A percentile compares a stretch with the other conserved stretches of the same genome.
These are phyloP conservation scores for Paramecium sonneborni DNA, from an alignment of 73 alveolate species.

Conservation along the genomic window DNA sequence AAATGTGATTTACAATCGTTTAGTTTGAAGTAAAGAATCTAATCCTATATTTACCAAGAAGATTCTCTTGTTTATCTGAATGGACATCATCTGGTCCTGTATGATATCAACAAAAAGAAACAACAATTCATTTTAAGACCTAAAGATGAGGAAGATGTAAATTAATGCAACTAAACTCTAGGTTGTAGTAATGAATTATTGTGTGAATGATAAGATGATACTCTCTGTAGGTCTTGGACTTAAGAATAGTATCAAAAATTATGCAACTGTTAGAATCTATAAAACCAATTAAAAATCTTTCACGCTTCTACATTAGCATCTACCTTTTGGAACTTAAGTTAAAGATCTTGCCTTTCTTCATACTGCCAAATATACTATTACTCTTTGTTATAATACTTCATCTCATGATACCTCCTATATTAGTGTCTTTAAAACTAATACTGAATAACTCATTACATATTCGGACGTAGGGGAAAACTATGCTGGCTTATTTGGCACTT, in stretches of 20 bases:
- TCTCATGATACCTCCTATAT: not conserved
- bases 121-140: not conserved
- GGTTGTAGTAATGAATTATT: constrained; percentile 16
- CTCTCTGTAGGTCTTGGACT: not conserved
- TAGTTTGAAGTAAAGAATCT: not conserved
- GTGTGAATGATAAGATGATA: constrained; percentile 26
- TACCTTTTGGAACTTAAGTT: constrained; percentile 15
- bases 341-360: constrained; percentile 2
- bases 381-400: not conserved
- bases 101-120: constrained; percentile 15
- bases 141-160: constrained; percentile 46
- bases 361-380: constrained; percentile 19
- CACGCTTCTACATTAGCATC: constrained; percentile 37
- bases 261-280: constrained; percentile 52
- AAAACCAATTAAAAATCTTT: constrained; percentile 22
- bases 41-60: not conserved
- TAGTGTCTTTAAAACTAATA: constrained; percentile 1
- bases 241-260: constrained; percentile 25
- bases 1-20: not conserved
- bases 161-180: not conserved
- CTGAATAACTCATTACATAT: not conserved
- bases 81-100: constrained; percentile 32
- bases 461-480: not conserved
- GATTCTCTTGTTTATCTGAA: not conserved
- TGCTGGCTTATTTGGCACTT: not conserved